Evolutionary conservation across 805 yeast species (phyloP), one percentile per base, ranked within the genome.

Genomic region (Lipomyces lipofer): DNA sequence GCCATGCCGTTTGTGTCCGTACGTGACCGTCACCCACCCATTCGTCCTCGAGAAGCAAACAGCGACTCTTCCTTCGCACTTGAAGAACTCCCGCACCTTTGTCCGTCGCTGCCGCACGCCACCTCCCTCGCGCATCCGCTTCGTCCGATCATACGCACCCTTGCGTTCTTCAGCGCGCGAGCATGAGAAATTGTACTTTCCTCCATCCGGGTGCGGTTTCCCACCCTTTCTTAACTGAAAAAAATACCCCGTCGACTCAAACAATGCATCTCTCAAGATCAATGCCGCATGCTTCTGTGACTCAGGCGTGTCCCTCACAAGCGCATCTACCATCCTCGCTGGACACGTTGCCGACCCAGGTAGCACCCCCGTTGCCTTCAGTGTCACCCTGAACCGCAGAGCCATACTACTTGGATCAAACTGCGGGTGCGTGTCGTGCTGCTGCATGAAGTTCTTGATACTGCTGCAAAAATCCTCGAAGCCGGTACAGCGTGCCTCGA

Each of bases 151-250:
- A 25, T 56, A 56, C 21, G 60, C 60, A 13, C 60, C 60, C 25
- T 39, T 28, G 28, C 60, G 60, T 29, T 56, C 60, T 30, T 56
- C 60, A 12, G 60, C 60, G 12, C 60, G 51, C 28, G 60, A 56
- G 48, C 60, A 56, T 15, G 55, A 49, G 32, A 56, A 56, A 35
- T 56, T 56, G 48, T 56, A 56, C 48, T 56, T 56, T 28, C 60
- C 60, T 30, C 60, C 60, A 21, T 56, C 60, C n/a, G 58, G 54
- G 24, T 56, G 52, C 30, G 60, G 60, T 17, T 50, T 49, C 22
- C 60, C 60, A 28, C 60, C 60, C 30, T 56, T 56, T 24, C 60
- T 54, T 28, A 56, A 25, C 52, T 56, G 60, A 47, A 56, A 56
- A 28, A 56, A 56, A 27, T 56, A 56, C 15, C 58, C 58, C 39